Evolutionary conservation across 2,329 filamentous ascomycete genomes (phyloP).

Genomic region (Diplodia mutila): DNA sequence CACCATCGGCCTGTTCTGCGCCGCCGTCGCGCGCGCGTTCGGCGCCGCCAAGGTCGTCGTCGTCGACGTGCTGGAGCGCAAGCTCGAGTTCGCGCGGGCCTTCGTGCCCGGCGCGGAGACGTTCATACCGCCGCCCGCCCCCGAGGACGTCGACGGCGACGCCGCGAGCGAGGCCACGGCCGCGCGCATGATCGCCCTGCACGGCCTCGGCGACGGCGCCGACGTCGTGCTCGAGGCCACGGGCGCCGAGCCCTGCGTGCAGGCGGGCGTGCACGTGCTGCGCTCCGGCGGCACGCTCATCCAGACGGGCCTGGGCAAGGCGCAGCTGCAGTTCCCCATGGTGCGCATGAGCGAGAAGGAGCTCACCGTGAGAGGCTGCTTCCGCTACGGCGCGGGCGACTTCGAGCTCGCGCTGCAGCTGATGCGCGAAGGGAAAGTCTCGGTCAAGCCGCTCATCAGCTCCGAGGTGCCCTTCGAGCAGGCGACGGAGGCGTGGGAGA

Average conservation of each 20-base stretch:
- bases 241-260: constrained; percentile 33
- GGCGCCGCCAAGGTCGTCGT: constrained; percentile 76
- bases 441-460: constrained; percentile 38
- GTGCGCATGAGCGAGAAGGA: constrained; percentile 23
- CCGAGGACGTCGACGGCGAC: neutral
- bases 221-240: constrained; percentile 36
- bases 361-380: constrained; percentile 38
- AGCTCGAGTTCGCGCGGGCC: constrained; percentile 73
- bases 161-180: constrained; percentile 2
- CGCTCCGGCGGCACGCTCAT: constrained; percentile 32
- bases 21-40: constrained; percentile 76
- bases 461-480: constrained; percentile 37
- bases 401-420: constrained; percentile 38
- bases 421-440: constrained; percentile 32
- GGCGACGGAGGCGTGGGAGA: constrained; percentile 38
- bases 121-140: constrained; percentile 5
- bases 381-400: constrained; percentile 39
- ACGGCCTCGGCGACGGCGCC: constrained; percentile 26
- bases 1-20: constrained; percentile 76
- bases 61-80: constrained; percentile 76
- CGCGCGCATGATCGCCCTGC: constrained; percentile 25
- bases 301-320: constrained; percentile 33
- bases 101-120: constrained; percentile 58
- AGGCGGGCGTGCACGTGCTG: constrained; percentile 29
- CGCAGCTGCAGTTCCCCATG: constrained; percentile 4